Evolutionary conservation across 257 asterid species (phyloP).

Genomic region (Solanum sejunctum): DNA sequence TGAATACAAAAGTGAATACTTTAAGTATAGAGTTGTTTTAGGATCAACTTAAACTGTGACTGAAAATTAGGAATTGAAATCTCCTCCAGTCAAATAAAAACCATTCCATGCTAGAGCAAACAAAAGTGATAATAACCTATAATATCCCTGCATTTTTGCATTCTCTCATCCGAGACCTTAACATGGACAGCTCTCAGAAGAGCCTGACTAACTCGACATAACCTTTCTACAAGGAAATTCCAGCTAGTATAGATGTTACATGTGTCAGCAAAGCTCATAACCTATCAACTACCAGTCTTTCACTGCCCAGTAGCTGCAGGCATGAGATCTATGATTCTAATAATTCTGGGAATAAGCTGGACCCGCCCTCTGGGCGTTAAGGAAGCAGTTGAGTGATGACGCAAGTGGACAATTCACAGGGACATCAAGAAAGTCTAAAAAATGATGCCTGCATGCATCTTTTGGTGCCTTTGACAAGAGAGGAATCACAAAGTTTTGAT

Average conservation of each 20-base stretch:
- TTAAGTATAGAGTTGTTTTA: background rate
- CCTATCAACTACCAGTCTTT: background rate
- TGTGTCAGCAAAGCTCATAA: background rate
- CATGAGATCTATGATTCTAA: background rate
- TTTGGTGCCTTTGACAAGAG: background rate
- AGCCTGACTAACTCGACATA: background rate
- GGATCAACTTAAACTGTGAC: background rate
- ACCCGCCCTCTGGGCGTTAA: background rate
- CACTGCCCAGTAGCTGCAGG: background rate
- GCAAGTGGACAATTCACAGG: background rate
- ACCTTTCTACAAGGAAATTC: background rate
- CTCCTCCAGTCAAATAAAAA: background rate
- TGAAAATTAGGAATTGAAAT: background rate
- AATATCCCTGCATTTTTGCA: background rate
- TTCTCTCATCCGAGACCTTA: background rate
- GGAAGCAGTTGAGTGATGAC: background rate
- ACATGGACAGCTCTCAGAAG: background rate
- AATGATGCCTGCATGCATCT: background rate
- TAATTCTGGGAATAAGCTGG: background rate
- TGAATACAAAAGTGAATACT: no score
- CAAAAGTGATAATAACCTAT: background rate
- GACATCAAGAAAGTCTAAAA: background rate
- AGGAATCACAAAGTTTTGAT: background rate
- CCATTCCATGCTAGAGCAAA: background rate
- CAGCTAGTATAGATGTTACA: background rate